These are phyloP conservation scores for Eleusine indica DNA, from an alignment of 176 grass and related monocot species.

Conservation along the genomic window DNA sequence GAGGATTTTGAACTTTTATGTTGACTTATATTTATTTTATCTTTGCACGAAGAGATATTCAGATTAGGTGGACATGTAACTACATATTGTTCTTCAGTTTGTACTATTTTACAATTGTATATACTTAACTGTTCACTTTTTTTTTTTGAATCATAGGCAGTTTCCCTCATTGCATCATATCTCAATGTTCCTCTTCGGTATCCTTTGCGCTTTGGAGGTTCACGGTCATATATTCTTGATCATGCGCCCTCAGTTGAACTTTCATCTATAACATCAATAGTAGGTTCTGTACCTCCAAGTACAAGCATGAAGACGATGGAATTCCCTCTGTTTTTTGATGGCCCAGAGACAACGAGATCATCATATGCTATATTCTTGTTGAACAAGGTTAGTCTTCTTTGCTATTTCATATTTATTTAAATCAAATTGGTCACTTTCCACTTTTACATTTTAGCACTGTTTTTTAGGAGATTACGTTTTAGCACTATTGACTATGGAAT, in stretches of 20 bases:
- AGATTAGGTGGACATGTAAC: slow-evolving; percentile 1
- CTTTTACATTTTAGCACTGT: background rate
- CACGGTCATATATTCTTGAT: slow-evolving; percentile 77
- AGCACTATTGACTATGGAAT: background rate
- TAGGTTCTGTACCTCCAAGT: slow-evolving; percentile 39
- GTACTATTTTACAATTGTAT: too few species aligned
- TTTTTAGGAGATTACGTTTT: too few species aligned
- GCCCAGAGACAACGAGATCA: slow-evolving; percentile 88
- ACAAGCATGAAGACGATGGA: slow-evolving; percentile 57
- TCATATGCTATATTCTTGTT: slow-evolving; percentile 94
- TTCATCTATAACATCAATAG: slow-evolving; percentile 44
- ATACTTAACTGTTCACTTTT: slow-evolving; percentile 25
- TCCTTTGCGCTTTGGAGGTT: slow-evolving; percentile 82
- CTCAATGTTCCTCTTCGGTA: slow-evolving; percentile 86
- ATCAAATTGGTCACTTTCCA: background rate
- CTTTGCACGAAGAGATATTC: slow-evolving; percentile 14
- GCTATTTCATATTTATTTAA: background rate
- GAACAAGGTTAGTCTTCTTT: slow-evolving; percentile 74
- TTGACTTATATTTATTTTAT: background rate
- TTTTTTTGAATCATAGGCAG: slow-evolving; percentile 58
- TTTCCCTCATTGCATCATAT: slow-evolving; percentile 73
- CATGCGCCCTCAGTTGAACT: slow-evolving; percentile 69
- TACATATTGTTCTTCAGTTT: background rate
- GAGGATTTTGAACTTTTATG: background rate
- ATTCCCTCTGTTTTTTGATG: slow-evolving; percentile 89